Base-by-base conservation (phyloP, 805 yeast genomes). In the Wickerhamomyces pijperi region DNA sequence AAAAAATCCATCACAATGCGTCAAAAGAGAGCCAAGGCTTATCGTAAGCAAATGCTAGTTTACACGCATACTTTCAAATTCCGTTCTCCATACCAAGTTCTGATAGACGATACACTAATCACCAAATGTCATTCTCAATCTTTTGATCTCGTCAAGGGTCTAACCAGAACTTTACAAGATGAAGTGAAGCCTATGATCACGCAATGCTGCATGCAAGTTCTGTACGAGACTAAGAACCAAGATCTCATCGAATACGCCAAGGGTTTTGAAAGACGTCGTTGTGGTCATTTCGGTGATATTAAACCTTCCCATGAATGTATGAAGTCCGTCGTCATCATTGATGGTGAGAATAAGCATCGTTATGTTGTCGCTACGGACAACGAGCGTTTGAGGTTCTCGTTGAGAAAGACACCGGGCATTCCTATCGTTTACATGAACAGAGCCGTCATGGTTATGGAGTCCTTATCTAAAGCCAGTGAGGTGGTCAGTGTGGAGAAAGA, bases 401-500 rank as follows among this genome's bases (percentile, higher is more conserved):
- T 92, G 44, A 70, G 97, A 47, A 65, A 65, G 23, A 67, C 87
- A 11, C 94, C 98, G 1, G 98, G 96, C 12, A 82, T 86, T 1
- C 98, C 98, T 1, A 59, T 92, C 46, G 65, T 90, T 9, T 88
- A 82, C 57, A 77, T 92, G 75, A 79, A 82, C 53, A 70, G 96
- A 44, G 76, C 95, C 1, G 98, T 92, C 15, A 84, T 92, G 90
- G 78, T 92, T 20, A 77, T 92, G 92, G 98, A 92, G 60, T 96
- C 97, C 7, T 63, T 87, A 48, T 82, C 95, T 38, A 72, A 70
- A 31, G 83, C 84, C 6, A 81, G 90, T 34, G 67, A 65, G 12
- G 57, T 54, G 35, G 65, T 68, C 14, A 74, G 76, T 39, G 53
- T 53, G 35, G 49, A 59, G 21, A 63, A 69, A 32, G 98, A 92